Base-by-base conservation (phyloP, 768 basidiomycete genomes). In the Macrolepiota dolichaula region DNA sequence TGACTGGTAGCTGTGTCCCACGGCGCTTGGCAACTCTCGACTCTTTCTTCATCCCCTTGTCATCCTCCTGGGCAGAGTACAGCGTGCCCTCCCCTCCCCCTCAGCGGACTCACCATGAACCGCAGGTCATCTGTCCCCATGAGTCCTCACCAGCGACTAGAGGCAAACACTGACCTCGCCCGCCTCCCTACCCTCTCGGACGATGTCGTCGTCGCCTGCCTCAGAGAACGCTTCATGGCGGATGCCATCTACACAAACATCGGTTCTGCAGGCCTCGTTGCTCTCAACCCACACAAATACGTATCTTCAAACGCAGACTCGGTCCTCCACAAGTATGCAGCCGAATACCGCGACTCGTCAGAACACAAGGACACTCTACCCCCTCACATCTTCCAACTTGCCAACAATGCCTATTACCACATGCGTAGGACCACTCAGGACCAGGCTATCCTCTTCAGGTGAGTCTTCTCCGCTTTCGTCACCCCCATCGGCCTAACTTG, bases 371-470 rank as follows among this genome's bases (percentile, higher is more conserved):
- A 80, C 54, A 72, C 74, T 9, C 78, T 87, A 1, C 83, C 87
- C 36, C 96, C 96, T 1, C 96, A 99, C 69, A 86, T 98, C 46
- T 98, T 97, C 72, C 89, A 95, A 68, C 80, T 94, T 51, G 92
- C 93, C 4, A 89, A 94, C 67, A 90, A 92, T 74, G 88, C 93
- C 4, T 98, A 96, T 75, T 98, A 95, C 72, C 94, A 98, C 74
- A 96, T 98, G 95, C 81, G 87, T 53, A 80, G 96, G 66, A 99
- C 96, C 0, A 83, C 86, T 0, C 93, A 96, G 78, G 96, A 99
- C 73, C 96, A 98, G 75, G 84, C 88, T 51, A 82, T 99, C 19
- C 72, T 98, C 25, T 81, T 98, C 65, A 92, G 79, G 96, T 96
- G 72, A 65, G 87, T 74, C 9, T 5, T 55, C 9, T 50, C 37